Conservation (phyloP, 768 basidiomycete species). For the Coprinopsis marcescibilis region DNA sequence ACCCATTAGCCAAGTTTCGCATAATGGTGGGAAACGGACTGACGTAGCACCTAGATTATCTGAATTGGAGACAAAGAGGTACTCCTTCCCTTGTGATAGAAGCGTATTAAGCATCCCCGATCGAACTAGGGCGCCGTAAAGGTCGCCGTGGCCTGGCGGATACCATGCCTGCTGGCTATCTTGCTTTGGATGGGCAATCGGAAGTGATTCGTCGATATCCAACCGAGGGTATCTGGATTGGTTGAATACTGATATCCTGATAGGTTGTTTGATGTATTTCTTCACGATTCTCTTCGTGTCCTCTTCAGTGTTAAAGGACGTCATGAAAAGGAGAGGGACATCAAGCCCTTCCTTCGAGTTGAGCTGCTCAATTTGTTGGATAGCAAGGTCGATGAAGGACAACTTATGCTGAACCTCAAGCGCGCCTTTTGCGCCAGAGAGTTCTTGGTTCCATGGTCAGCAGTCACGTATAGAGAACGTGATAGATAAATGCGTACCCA, state of each 20-base stretch:
- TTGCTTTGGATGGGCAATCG: constrained; percentile 57
- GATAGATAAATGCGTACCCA: constrained; percentile 66
- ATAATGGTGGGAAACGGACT: constrained; percentile 19
- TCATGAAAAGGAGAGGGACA: constrained; percentile 88
- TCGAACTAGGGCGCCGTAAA: constrained; percentile 87
- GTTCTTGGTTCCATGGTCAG: constrained; percentile 37
- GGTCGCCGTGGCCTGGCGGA: constrained; percentile 89
- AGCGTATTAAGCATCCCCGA: constrained; percentile 87
- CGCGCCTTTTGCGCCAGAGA: constrained; percentile 73
- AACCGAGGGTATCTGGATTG: constrained; percentile 86
- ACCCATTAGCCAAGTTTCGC: constrained; percentile 15
- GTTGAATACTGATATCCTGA: constrained; percentile 75
- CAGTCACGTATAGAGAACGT: not conserved
- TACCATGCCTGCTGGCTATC: constrained; percentile 83
- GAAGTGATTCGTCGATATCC: constrained; percentile 68
- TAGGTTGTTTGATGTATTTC: constrained; percentile 79
- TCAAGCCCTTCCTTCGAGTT: constrained; percentile 67
- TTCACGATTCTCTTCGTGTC: constrained; percentile 83
- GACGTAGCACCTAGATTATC: constrained; percentile 91
- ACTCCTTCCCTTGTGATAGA: constrained; percentile 86
- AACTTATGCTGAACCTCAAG: constrained; percentile 85
- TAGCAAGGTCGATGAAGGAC: constrained; percentile 82
- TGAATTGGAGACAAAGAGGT: constrained; percentile 94
- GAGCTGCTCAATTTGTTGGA: constrained; percentile 83
- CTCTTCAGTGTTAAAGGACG: constrained; percentile 88